Evolutionary conservation across 345 rosid species (phyloP), one percentile per base, ranked within the genome.

Genomic region (Brassica cretica): DNA sequence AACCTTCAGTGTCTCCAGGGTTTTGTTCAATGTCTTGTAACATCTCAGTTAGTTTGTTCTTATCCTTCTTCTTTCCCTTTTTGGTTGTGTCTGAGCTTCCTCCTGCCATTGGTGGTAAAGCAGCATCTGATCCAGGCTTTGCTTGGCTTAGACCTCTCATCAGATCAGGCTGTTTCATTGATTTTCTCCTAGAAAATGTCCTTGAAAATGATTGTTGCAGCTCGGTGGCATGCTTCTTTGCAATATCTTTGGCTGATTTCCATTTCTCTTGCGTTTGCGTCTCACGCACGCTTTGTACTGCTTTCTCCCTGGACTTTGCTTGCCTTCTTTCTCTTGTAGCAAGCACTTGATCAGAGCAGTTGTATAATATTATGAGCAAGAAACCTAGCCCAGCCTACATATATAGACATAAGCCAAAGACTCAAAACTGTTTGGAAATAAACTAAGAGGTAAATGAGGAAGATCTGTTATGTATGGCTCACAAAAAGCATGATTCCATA

Each of bases 321-420:
- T 86, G 89, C 76, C 92, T 91, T 86, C 81, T 86, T 83, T 93
- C 99, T 81, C 98, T 84, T 11, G 98, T 93, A 2, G 94, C 83
- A 56, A 95, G 90, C 56, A 90, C 97, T 91, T 93, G 99, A 75
- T 96, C 99, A 11, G 99, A 93, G 84, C 93, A 96, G 84, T 94
- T 93, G 72, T 93, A 91, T 37, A 96, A 82, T 44, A 96, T 84
- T 76, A 96, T 78, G n/a, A 91, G 89, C 77, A 93, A 75, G 85
- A 96, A 86, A 63, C 89, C 76, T 64, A 93, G 25, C 76, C 89
- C 99, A 18, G 87, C 97, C 98, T 96, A 73, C 82, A 86, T 58
- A 9, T 11, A 24, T 35, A 64, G 9, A 8, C 15, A 11, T 16
- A 67, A 21, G 1, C 33, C 19, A 76, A 37, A 12, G 69, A 4